phyloP scores from a whole-genome alignment of 768 basidiomycete species.

The Tricholoma terreum region DNA sequence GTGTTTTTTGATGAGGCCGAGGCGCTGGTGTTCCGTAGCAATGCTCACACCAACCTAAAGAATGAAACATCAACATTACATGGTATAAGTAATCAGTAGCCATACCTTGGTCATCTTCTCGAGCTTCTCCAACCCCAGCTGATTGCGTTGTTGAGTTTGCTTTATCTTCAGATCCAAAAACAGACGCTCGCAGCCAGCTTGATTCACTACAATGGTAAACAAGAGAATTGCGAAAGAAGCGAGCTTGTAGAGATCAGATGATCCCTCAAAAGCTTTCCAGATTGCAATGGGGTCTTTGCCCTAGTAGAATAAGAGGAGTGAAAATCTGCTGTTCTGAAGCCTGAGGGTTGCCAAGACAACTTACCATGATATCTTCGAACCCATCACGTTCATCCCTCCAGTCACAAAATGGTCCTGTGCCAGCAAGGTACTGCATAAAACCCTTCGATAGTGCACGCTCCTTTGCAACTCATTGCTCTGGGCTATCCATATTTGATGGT shows the following conservation, averaged over 20 bases:
- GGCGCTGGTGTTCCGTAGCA: background rate
- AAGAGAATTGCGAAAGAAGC: background rate
- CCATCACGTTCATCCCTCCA: too few species aligned
- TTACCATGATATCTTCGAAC: too few species aligned
- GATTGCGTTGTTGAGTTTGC: background rate
- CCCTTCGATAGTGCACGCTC: too few species aligned
- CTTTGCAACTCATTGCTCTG: too few species aligned
- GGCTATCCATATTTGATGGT: too few species aligned
- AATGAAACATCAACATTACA: too few species aligned
- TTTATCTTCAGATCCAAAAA: background rate
- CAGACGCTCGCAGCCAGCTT: background rate
- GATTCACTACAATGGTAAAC: background rate
- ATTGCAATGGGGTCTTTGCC: background rate
- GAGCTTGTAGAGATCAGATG: background rate
- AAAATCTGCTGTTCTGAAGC: too few species aligned
- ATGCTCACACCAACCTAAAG: background rate
- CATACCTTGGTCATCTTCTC: slow-evolving; percentile 1
- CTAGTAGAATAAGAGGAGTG: too few species aligned
- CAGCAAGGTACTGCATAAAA: too few species aligned
- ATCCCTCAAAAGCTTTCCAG: slow-evolving; percentile 1
- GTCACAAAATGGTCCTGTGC: too few species aligned
- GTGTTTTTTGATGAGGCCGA: background rate
- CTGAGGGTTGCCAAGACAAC: too few species aligned
- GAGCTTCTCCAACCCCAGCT: background rate
- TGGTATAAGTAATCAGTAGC: too few species aligned